Evolutionary conservation across 345 rosid genomes (phyloP), one percentile per base, ranked within the genome.

Genomic region (Brassica carinata): DNA sequence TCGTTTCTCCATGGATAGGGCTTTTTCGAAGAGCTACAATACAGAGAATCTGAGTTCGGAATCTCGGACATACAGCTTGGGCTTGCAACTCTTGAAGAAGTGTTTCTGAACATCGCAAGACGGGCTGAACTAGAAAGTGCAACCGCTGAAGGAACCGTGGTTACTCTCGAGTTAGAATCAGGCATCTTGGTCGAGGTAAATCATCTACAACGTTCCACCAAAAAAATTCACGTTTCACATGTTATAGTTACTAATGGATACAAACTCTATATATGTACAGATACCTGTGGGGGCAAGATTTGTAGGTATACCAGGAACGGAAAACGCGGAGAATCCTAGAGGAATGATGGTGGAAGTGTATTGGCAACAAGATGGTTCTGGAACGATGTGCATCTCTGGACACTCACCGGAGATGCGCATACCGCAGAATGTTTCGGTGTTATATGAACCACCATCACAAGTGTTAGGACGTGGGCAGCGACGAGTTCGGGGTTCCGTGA

Each of bases 71-170:
- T 95, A 67, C 99, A 95, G 71, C 91, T 93, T 2, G 92, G 98
- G 33, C 92, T 95, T 45, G 73, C 99, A 17, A 93, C 98, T 7
- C 96, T 95, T 5, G 99, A 93, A 85, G 97, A 95, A 83, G 98
- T 95, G 77, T 95, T 93, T 89, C 81, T 95, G 27, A 93, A 89
- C 70, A 95, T 95, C 1, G 96, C 98, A 27, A 88, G 83, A 85
- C 87, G 85, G 69, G 99, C 99, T 9, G 99, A 93, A 79, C 87
- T 96, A 36, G 98, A 96, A 87, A 89, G 73, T 30, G 99, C 99
- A 67, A 87, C 94, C 0, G 86, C 88, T 2, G 96, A 95, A 70
- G 91, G 88, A 71, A 85, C 87, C 74, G 57, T 88, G 85, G 92
- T 86, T 58, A 86, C 91, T 58, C 82, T 91, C 15, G 87, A 76